phyloP scores from a whole-genome alignment of 2,329 filamentous ascomycete species.

The Arthrobotrys pseudoclavata region DNA sequence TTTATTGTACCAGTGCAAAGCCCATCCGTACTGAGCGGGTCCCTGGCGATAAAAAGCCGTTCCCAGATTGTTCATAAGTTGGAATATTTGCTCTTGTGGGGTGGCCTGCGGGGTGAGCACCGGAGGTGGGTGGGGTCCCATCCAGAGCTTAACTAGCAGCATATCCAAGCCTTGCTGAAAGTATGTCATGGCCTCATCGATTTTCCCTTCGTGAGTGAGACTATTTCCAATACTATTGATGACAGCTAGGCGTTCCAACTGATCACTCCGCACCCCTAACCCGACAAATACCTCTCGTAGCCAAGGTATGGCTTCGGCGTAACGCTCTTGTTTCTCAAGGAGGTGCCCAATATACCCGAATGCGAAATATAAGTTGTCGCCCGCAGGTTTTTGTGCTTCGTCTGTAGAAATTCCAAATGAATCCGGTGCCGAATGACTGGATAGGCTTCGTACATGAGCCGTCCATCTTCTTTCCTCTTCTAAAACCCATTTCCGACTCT shows the following conservation, averaged over 20 bases:
- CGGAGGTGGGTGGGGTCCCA: too few relatives aligned
- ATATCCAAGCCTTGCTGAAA: not conserved
- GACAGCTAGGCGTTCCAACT: not conserved
- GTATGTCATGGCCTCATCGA: not conserved
- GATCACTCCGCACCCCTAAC: not conserved
- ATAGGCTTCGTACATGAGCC: not conserved
- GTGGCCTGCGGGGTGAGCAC: not conserved
- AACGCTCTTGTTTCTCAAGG: constrained; percentile 1
- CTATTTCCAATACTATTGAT: not conserved
- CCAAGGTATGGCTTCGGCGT: not conserved
- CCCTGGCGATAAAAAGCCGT: not conserved
- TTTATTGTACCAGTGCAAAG: not conserved
- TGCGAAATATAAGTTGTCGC: constrained; percentile 1
- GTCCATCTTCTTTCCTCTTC: not conserved
- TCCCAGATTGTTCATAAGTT: not conserved
- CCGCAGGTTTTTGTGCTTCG: not conserved
- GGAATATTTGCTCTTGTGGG: not conserved
- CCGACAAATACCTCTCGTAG: not conserved
- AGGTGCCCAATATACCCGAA: not conserved
- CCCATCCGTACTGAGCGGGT: not conserved
- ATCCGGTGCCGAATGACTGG: not conserved
- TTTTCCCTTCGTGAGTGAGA: not conserved
- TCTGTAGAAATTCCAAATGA: not conserved
- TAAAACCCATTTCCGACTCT: not conserved
- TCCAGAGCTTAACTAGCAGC: too few relatives aligned